Base-by-base conservation (phyloP, 192 early-diverging fungal genomes). In the Coemansia furcata region DNA sequence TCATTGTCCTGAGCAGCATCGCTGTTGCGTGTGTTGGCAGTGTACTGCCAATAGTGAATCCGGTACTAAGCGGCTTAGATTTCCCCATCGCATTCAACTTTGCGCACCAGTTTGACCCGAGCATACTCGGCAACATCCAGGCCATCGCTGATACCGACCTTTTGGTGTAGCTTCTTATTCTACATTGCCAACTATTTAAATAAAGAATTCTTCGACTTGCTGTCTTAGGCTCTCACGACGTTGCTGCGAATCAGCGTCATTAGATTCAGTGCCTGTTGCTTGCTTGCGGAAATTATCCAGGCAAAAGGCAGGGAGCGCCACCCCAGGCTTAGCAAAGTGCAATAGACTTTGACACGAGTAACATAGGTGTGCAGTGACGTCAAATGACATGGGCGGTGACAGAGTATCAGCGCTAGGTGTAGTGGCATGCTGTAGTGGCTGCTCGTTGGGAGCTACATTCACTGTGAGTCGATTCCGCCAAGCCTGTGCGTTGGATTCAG, bases 161-260 rank as follows among this genome's bases (percentile, higher is more conserved):
- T 12, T 15, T 33, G 29, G 15, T 33, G 15, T 57, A 57, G 54
- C 2, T 12, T 14, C 15, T 10, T 15, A 4, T 14, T 47, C 19
- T 47, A 47, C 42, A 44, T n/a, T 15, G 1, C 15, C 17, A 14
- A 19, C 5, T 54, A 10, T 4, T 57, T 7, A 57, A 47, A 92
- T 77, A 50, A 92, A 69, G 69, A 87, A 92, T 33, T 86, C 84
- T 67, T 90, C 77, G 39, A 92, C 87, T 54, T 87, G 88, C 29
- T 73, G 78, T 54, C 83, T 85, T 15, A 92, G 66, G 29, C 71
- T 72, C 39, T 87, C 81, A 12, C 75, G 74, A 33, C 54, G 15
- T 23, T 57, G 54, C 32, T 35, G 43, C 11, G 36, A 62, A 26
- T 29, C 30, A 33, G 57, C 6, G 33, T 44, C 19, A 17, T 32